A percentile compares a stretch with the other conserved stretches of the same genome.
These are phyloP conservation scores for Pleurotus eryngii DNA, from an alignment of 768 basidiomycete genomes.

Conservation along the genomic window DNA sequence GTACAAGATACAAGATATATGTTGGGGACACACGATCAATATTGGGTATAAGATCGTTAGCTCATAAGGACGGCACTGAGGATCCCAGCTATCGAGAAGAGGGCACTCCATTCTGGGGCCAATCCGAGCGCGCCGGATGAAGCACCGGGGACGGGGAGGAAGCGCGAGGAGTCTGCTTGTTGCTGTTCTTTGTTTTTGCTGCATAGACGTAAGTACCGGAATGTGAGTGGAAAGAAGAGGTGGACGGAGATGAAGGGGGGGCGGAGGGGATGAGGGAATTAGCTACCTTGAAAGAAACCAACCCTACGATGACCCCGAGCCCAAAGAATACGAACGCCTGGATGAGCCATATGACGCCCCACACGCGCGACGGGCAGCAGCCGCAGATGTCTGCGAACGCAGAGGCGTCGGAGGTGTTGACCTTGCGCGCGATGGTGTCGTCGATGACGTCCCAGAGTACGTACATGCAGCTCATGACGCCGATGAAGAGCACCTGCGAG, in stretches of 20 bases:
- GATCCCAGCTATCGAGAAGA: not conserved
- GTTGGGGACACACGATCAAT: not conserved
- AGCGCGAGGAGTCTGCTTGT: constrained; percentile 44
- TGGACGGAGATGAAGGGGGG: constrained; percentile 36
- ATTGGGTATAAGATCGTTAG: not conserved
- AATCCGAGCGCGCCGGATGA: not conserved
- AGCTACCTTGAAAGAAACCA: constrained; percentile 79
- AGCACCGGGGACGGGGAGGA: constrained; percentile 56
- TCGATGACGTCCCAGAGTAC: constrained; percentile 88
- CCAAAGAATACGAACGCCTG: constrained; percentile 73
- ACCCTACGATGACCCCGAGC: constrained; percentile 70
- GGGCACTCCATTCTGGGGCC: not conserved
- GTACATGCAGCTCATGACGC: constrained; percentile 85
- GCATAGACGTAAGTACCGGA: constrained; percentile 10
- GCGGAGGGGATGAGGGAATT: not conserved
- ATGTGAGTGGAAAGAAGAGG: constrained; percentile 21
- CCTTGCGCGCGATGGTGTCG: constrained; percentile 80
- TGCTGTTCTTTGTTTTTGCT: constrained; percentile 41
- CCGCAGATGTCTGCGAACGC: constrained; percentile 83
- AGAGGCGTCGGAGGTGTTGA: constrained; percentile 85
- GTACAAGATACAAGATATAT: not conserved
- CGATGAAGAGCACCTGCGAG: constrained; percentile 74
- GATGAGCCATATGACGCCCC: constrained; percentile 89
- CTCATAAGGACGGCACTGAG: not conserved
- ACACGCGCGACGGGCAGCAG: constrained; percentile 83